A percentile compares a stretch with the other conserved stretches of the same genome.
Evolutionary conservation across 257 asterid genomes (phyloP).

Genomic region (Striga asiatica): DNA sequence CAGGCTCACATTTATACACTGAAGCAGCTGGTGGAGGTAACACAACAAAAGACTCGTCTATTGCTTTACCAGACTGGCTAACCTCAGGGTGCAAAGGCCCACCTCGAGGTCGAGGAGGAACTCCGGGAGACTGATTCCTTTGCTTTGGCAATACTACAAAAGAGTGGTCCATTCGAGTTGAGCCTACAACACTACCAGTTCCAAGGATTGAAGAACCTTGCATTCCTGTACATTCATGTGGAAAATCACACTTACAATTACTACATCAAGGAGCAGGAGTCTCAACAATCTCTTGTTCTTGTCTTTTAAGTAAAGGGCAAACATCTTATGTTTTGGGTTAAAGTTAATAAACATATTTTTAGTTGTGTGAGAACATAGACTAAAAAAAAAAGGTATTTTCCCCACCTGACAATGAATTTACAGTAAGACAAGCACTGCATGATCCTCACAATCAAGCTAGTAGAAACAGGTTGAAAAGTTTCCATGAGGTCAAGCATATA

Average conservation of each 20-base stretch:
- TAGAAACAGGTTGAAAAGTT: too few relatives aligned
- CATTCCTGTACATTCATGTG: slow-evolving; percentile 42
- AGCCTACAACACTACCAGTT: slow-evolving; percentile 45
- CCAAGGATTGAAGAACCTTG: slow-evolving; percentile 70
- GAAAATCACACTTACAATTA: slow-evolving; percentile 16
- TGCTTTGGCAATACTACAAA: slow-evolving; percentile 81
- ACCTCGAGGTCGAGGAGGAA: slow-evolving; percentile 60
- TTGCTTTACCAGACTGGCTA: slow-evolving; percentile 64
- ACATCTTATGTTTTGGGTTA: background rate
- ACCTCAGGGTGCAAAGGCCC: slow-evolving; percentile 48
- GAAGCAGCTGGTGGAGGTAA: slow-evolving; percentile 99
- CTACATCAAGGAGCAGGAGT: background rate
- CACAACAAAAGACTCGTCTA: slow-evolving; percentile 94
- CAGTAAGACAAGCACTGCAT: background rate
- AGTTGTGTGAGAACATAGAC: background rate
- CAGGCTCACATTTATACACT: slow-evolving; percentile 68
- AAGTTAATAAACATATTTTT: background rate
- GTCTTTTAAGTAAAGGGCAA: background rate
- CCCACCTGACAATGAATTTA: too few relatives aligned
- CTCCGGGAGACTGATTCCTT: slow-evolving; percentile 55
- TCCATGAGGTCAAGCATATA: too few relatives aligned
- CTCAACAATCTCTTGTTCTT: background rate
- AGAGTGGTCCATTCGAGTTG: slow-evolving; percentile 79
- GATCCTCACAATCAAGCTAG: background rate
- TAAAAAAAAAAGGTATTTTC: too few relatives aligned